Evolutionary conservation across 1,284 basidiomycete species (phyloP), one percentile per base, ranked within the genome.

Genomic region (Hypsizygus ulmarius): DNA sequence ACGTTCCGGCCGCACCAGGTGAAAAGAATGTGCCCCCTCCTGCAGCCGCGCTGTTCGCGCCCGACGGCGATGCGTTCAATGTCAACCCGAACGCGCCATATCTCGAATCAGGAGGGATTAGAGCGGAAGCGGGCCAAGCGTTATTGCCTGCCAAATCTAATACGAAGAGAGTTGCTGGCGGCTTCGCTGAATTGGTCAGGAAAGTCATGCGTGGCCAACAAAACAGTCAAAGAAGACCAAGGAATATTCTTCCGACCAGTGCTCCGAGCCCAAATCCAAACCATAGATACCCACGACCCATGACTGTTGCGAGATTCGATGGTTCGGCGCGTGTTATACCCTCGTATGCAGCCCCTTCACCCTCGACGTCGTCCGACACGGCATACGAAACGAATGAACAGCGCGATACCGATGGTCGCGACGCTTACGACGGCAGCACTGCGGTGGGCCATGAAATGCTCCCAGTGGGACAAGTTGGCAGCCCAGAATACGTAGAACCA

Each of bases 71-170:
- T 19, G 53, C 59, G 8, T 59, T 63, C 42, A 67, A 62, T 51
- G 53, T 66, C 6, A 64, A 68, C 49, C 66, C 66, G 15, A 57
- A 53, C 18, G 54, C 58, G 2, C 60, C 66, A 10, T 63, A 64
- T 48, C 57, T 65, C 12, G 62, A 47, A 15, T 42, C 45, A 21
- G 47, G 27, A 9, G 21, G 18, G 28, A 14, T 12, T 25, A 21
- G 41, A 34, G 28, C 52, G 8, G 39, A 42, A 11, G n/a, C 28
- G 16, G 41, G 18, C 8, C 28, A 47, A 14, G 19, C 12, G 16
- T 39, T 46, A 19, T 30, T 49, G 15, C 44, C 32, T n/a, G 36
- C 28, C 27, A 51, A 53, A 21, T 39, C 33, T 21, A 49, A 47
- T 11, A 52, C 45, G 30, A 59, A 38, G 33, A 54, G 51, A 33